These are phyloP conservation scores for Fusarium sacchari DNA, from an alignment of 2,329 filamentous ascomycete species.

Conservation along the genomic window DNA sequence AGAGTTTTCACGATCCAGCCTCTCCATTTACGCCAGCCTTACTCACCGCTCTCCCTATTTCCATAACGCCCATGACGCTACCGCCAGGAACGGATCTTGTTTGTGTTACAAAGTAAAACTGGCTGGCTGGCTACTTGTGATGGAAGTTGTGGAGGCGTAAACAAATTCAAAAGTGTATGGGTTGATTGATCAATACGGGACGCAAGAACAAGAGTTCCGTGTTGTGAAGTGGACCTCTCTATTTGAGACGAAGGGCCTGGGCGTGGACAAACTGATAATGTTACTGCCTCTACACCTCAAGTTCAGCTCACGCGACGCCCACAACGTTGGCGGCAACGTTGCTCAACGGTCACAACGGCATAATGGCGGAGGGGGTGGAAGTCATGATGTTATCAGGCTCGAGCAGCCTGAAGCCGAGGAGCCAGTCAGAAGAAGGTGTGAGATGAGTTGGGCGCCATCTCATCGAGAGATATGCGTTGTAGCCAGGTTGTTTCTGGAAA, in stretches of 20 bases:
- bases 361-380: constrained; percentile 11
- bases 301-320: constrained; percentile 8
- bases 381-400: constrained; percentile 18
- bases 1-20: constrained; percentile 14
- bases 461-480: constrained; percentile 9
- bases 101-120: constrained; percentile 12
- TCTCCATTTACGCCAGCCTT: constrained; percentile 11
- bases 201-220: constrained; percentile 18
- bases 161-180: constrained; percentile 1
- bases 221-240: background rate
- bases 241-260: background rate
- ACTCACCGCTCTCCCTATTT: constrained; percentile 23
- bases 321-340: constrained; percentile 2
- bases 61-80: constrained; percentile 3
- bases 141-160: constrained; percentile 26
- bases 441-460: constrained; percentile 20
- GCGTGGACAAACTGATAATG: constrained; percentile 1
- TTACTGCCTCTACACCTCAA: constrained; percentile 1
- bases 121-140: constrained; percentile 10
- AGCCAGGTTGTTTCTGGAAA: constrained; percentile 11
- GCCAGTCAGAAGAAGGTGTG: constrained; percentile 14
- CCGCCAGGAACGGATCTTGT: constrained; percentile 13
- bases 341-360: constrained; percentile 1
- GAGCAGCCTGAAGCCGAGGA: constrained; percentile 5
- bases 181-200: constrained; percentile 30